Conservation (phyloP, 2,329 filamentous ascomycete species). For the Diplodia sapinea region DNA sequence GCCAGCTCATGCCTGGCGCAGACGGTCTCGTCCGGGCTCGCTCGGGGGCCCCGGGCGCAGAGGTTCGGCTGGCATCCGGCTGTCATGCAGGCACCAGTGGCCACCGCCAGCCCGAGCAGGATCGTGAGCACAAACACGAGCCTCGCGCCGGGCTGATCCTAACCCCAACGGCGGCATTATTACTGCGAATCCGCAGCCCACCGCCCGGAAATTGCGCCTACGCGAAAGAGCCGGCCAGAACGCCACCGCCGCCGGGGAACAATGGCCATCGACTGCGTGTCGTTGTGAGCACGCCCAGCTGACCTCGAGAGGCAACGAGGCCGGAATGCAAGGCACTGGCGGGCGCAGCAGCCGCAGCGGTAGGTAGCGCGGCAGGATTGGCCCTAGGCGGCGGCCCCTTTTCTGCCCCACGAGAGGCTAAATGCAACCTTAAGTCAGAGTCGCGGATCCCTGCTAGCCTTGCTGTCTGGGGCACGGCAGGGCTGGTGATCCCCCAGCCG, state of each 20-base stretch:
- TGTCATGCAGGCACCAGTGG: not conserved
- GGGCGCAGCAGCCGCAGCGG: not conserved
- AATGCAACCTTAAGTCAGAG: conserved; percentile 25
- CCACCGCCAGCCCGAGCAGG: not conserved
- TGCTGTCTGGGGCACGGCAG: conserved; percentile 14
- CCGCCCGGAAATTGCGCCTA: conserved; percentile 19
- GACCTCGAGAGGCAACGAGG: not conserved
- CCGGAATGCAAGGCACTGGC: not conserved
- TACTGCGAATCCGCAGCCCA: conserved; percentile 1
- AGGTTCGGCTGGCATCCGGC: conserved; percentile 1
- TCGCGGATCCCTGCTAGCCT: conserved; percentile 15
- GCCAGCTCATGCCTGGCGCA: not conserved
- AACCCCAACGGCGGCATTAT: conserved; percentile 13
- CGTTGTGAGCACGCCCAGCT: not conserved
- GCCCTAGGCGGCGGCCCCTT: conserved; percentile 8
- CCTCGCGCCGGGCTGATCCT: conserved; percentile 7
- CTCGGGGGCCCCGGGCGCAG: not conserved
- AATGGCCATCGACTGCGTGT: not conserved
- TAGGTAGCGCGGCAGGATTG: conserved; percentile 9
- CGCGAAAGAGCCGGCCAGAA: not conserved
- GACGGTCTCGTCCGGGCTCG: not conserved
- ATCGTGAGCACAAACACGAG: conserved; percentile 17
- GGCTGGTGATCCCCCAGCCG: conserved; percentile 19
- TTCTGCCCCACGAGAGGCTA: conserved; percentile 28
- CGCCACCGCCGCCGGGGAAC: not conserved